Evolutionary conservation across 768 basidiomycete species (phyloP), one percentile per base, ranked within the genome.

Genomic region (Lentinula boryana): DNA sequence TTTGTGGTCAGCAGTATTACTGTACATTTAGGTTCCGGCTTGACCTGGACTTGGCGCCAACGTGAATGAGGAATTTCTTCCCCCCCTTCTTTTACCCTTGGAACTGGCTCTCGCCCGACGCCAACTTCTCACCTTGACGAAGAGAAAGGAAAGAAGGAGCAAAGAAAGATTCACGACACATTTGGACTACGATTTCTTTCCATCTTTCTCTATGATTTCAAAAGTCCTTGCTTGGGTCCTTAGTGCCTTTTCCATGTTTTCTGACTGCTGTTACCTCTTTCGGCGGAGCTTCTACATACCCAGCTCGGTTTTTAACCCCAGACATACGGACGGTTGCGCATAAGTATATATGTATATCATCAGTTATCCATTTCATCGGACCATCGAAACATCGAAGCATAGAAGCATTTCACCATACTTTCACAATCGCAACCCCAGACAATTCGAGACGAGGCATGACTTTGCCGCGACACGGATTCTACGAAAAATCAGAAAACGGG

Each of bases 301-400:
- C 36, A 38, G 36, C 36, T 38, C 13, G 6, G 35, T 32, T 38
- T 38, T 38, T n/a, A n/a, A 54, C 53, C 36, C 36, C 53, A 32
- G 21, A 21, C 53, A 54, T n/a, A n/a, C n/a, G n/a, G n/a, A n/a
- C 49, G 49, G 52, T 53, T 50, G 49, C 52, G n/a, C n/a, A n/a
- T n/a, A n/a, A n/a, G n/a, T n/a, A n/a, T n/a, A n/a, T n/a, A n/a
- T n/a, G n/a, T n/a, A n/a, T n/a, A n/a, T n/a, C n/a, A n/a, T n/a
- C n/a, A n/a, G n/a, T n/a, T n/a, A n/a, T n/a, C n/a, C n/a, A 54
- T 10, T 21, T 10, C 33, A 15, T 32, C 33, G 21, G 33, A 13
- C 1, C 53, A 54, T 54, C 53, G 18, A 36, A 54, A 21, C 53
- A 54, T 54, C 53, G 18, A 36, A 54, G 36, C 53, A 54, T 54